These are phyloP conservation scores for Leccinellum albellum DNA, from an alignment of 768 basidiomycete genomes.

Conservation along the genomic window DNA sequence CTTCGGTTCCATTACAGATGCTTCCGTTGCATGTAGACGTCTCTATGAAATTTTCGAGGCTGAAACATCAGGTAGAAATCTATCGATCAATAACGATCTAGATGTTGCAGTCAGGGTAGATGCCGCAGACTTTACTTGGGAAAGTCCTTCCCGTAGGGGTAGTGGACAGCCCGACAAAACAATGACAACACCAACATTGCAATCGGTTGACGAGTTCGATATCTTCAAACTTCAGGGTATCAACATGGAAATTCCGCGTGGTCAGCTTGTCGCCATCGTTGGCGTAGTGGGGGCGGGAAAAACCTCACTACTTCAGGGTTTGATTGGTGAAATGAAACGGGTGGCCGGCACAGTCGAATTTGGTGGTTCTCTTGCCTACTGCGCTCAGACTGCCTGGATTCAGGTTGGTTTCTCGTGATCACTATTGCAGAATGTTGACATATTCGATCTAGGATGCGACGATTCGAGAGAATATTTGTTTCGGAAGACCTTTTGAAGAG, in stretches of 20 bases:
- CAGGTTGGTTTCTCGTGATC: constrained; percentile 40
- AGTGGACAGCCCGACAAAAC: constrained; percentile 11
- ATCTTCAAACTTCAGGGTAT: constrained; percentile 68
- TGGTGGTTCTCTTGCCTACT: constrained; percentile 77
- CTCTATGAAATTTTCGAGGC: constrained; percentile 81
- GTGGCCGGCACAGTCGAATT: constrained; percentile 64
- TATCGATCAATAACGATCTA: constrained; percentile 49
- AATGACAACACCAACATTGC: constrained; percentile 23
- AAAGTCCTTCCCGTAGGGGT: constrained; percentile 54
- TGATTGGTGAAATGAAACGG: constrained; percentile 81
- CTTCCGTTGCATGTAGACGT: constrained; percentile 73
- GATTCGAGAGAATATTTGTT: constrained; percentile 84
- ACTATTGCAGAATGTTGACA: not conserved
- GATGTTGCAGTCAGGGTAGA: constrained; percentile 65
- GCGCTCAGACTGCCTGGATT: constrained; percentile 89
- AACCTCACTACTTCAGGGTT: constrained; percentile 65
- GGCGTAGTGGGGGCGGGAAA: constrained; percentile 60
- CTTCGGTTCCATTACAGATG: constrained; percentile 80
- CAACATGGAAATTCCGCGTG: constrained; percentile 65
- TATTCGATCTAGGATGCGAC: constrained; percentile 59
- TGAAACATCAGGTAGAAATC: constrained; percentile 63
- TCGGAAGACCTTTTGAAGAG: constrained; percentile 79
- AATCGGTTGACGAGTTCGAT: constrained; percentile 34
- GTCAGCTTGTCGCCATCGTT: constrained; percentile 80
- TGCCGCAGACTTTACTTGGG: constrained; percentile 83